These are phyloP conservation scores for Prosopis cineraria DNA, from an alignment of 306 rosid genomes.

Conservation along the genomic window DNA sequence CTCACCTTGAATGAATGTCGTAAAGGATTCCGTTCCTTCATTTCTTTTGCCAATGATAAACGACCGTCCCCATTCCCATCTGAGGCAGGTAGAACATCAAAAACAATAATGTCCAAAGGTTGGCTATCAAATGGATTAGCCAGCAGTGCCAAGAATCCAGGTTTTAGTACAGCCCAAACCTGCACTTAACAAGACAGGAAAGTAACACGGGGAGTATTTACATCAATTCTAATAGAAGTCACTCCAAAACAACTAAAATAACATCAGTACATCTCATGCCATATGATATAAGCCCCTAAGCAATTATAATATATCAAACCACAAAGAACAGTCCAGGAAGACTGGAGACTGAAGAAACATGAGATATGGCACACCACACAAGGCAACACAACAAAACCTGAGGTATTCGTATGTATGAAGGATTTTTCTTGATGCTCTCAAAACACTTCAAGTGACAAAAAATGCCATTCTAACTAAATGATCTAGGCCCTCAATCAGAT, in stretches of 20 bases:
- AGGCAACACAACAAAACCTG: not conserved
- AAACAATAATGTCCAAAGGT: slow-evolving; percentile 70
- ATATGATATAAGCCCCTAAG: not conserved
- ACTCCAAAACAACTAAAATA: not conserved
- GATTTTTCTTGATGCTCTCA: not conserved
- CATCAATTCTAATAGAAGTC: not conserved
- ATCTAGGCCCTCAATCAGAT: slow-evolving; percentile 13
- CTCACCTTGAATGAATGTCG: slow-evolving; percentile 69
- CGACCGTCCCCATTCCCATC: slow-evolving; percentile 79
- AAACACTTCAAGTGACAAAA: not conserved
- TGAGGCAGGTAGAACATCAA: slow-evolving; percentile 72
- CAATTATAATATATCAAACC: not conserved
- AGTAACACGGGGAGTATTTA: not conserved
- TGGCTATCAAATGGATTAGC: slow-evolving; percentile 67
- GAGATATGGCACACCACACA: not conserved
- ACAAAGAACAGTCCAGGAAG: not conserved
- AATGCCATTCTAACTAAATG: slow-evolving; percentile 8
- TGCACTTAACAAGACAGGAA: slow-evolving; percentile 34
- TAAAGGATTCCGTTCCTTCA: slow-evolving; percentile 67
- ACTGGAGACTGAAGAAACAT: not conserved
- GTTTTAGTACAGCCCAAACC: slow-evolving; percentile 83
- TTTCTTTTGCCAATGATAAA: slow-evolving; percentile 62
- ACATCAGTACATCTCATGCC: not conserved
- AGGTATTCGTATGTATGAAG: not conserved
- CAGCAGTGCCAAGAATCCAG: slow-evolving; percentile 76